phyloP scores from a whole-genome alignment of 768 basidiomycete genomes.

The Boletus subcaerulescens region DNA sequence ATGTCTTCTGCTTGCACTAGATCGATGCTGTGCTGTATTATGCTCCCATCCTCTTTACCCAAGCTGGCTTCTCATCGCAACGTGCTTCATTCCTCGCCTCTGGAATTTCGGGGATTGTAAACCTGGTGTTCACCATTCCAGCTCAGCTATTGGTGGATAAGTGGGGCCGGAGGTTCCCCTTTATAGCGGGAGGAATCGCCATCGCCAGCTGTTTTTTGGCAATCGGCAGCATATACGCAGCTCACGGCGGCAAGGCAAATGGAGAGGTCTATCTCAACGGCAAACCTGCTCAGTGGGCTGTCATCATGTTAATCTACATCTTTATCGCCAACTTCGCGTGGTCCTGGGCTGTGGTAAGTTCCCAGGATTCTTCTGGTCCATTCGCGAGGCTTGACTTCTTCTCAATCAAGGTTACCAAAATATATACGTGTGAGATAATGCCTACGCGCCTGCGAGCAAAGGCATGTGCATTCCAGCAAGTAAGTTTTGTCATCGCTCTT shows the following conservation, averaged over 20 bases:
- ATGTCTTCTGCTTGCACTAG: constrained; percentile 7
- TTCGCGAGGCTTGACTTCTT: neutral
- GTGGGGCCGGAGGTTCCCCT: constrained; percentile 35
- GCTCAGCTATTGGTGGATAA: constrained; percentile 40
- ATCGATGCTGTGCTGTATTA: constrained; percentile 35
- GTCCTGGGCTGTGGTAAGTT: constrained; percentile 42
- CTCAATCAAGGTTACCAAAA: constrained; percentile 30
- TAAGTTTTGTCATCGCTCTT: constrained; percentile 19
- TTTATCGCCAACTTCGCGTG: constrained; percentile 42
- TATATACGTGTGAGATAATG: constrained; percentile 46
- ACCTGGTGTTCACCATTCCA: constrained; percentile 37
- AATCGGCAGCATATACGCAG: constrained; percentile 45
- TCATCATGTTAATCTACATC: constrained; percentile 46
- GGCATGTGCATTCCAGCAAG: constrained; percentile 43
- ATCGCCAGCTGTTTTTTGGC: constrained; percentile 38
- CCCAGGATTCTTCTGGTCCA: neutral
- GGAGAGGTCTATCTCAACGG: constrained; percentile 22
- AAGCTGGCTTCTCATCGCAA: constrained; percentile 47
- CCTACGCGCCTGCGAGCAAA: constrained; percentile 45
- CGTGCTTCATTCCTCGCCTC: constrained; percentile 50
- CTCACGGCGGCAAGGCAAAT: constrained; percentile 31
- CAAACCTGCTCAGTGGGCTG: constrained; percentile 33
- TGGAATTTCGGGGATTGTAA: constrained; percentile 47
- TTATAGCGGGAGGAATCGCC: constrained; percentile 42
- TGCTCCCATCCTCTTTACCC: constrained; percentile 47